Percentiles rank a stretch among this genome's conserved stretches.
phyloP scores from a whole-genome alignment of 495 filamentous ascomycete species.

The Penicillium flavigenum region DNA sequence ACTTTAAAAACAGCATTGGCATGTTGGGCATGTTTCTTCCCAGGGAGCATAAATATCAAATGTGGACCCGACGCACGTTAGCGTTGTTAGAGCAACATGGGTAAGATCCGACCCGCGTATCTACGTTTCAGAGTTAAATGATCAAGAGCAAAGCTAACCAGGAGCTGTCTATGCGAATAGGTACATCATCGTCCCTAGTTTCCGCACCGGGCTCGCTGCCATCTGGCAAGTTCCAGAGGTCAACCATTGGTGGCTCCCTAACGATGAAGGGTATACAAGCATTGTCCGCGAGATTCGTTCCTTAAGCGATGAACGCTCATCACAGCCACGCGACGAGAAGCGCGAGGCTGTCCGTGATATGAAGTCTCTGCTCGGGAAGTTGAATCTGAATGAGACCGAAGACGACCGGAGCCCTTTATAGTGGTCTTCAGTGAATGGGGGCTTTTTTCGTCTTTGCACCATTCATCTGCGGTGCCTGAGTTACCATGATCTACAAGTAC shows the following conservation, averaged over 20 bases:
- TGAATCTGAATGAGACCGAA: constrained; percentile 43
- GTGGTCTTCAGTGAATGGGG: constrained; percentile 7
- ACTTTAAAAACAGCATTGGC: constrained; percentile 72
- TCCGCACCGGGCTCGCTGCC: constrained; percentile 70
- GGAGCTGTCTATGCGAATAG: constrained; percentile 42
- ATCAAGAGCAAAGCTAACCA: constrained; percentile 13
- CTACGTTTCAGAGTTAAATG: constrained; percentile 1
- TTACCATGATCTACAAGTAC: not conserved
- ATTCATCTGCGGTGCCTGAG: not conserved
- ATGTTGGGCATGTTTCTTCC: constrained; percentile 78
- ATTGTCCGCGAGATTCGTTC: constrained; percentile 73
- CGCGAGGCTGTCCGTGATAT: constrained; percentile 72
- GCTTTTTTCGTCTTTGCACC: not conserved
- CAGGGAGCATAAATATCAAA: constrained; percentile 66
- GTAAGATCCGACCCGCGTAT: constrained; percentile 50
- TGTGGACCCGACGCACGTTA: constrained; percentile 81
- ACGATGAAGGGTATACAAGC: constrained; percentile 69
- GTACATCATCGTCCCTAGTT: constrained; percentile 74
- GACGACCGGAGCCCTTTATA: constrained; percentile 26
- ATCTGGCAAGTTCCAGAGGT: constrained; percentile 67
- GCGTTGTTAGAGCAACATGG: constrained; percentile 76
- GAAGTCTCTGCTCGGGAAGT: constrained; percentile 64
- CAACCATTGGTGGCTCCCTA: constrained; percentile 82
- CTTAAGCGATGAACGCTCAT: constrained; percentile 68
- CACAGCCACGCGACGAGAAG: constrained; percentile 60